Conservation (phyloP, 2,329 filamentous ascomycete species). For the Raffaelea arxii region DNA sequence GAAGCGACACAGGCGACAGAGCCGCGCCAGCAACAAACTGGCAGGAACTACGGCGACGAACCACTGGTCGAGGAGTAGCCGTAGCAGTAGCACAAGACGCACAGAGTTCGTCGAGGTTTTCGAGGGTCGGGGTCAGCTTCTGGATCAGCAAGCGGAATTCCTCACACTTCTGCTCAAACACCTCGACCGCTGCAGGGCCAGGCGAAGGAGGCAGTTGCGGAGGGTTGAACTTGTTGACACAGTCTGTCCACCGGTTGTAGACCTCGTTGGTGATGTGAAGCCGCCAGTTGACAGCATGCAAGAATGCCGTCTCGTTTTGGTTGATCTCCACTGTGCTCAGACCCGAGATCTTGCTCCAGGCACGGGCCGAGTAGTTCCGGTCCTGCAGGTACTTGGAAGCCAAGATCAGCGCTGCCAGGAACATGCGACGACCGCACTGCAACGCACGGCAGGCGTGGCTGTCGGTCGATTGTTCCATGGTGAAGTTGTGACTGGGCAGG, state of each 20-base stretch:
- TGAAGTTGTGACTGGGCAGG: conserved; percentile 75
- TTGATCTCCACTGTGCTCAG: conserved; percentile 90
- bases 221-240: conserved; percentile 78
- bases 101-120: conserved; percentile 47
- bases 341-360: conserved; percentile 99
- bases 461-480: conserved; percentile 73
- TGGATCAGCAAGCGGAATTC: conserved; percentile 53
- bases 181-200: conserved; percentile 15
- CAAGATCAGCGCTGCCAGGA: conserved; percentile 85
- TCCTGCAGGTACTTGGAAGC: conserved; percentile 98
- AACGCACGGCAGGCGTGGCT: conserved; percentile 65
- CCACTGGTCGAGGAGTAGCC: conserved; percentile 15
- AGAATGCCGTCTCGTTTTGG: conserved; percentile 88
- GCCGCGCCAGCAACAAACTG: conserved; percentile 1
- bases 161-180: conserved; percentile 36
- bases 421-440: conserved; percentile 96
- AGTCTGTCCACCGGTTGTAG: conserved; percentile 89
- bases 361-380: conserved; percentile 91
- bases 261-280: conserved; percentile 83
- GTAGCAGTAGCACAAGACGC: too few species aligned
- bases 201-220: conserved; percentile 45
- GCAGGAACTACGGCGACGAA: conserved; percentile 10
- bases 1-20: conserved; percentile 11
- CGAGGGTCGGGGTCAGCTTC: conserved; percentile 44
- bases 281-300: conserved; percentile 85